Percentiles rank a stretch among this genome's conserved stretches.
Conservation (phyloP, 176 grass and related monocot species). For the Themeda triandra region DNA sequence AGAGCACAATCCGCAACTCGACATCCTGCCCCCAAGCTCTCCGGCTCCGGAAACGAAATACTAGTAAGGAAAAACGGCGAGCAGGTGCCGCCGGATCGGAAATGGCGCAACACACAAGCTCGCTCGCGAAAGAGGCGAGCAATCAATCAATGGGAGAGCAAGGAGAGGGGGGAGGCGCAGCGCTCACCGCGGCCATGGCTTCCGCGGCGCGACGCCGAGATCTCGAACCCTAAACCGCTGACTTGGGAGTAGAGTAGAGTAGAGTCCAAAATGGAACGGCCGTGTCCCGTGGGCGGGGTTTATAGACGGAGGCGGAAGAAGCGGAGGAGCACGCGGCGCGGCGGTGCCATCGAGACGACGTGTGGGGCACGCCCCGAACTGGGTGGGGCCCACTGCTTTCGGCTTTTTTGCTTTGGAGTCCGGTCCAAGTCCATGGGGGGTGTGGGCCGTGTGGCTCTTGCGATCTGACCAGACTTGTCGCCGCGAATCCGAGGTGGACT, state of each 20-base stretch:
- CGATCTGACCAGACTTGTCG: neutral
- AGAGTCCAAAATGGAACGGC: neutral
- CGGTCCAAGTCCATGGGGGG: neutral
- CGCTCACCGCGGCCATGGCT: slow-evolving; percentile 44
- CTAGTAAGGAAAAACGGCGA: neutral
- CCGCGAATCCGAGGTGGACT: slow-evolving; percentile 6
- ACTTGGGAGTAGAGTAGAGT: slow-evolving; percentile 1
- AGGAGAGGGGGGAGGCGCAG: neutral
- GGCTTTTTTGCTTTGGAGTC: slow-evolving; percentile 22
- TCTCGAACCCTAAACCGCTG: slow-evolving; percentile 44
- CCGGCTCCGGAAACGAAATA: neutral
- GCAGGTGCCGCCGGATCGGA: neutral
- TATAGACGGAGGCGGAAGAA: slow-evolving; percentile 4
- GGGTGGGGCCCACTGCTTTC: neutral
- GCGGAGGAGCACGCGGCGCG: slow-evolving; percentile 22
- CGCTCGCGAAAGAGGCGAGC: neutral
- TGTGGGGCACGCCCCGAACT: slow-evolving; percentile 12
- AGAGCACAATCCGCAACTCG: neutral
- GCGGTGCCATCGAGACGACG: neutral
- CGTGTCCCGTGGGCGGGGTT: slow-evolving; percentile 2
- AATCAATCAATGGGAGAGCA: neutral
- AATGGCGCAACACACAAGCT: neutral
- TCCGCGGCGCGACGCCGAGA: slow-evolving; percentile 9
- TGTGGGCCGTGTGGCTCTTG: too few species aligned
- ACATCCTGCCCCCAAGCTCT: neutral